These are phyloP conservation scores for Coriaria nepalensis DNA, from an alignment of 306 rosid genomes.

Conservation along the genomic window DNA sequence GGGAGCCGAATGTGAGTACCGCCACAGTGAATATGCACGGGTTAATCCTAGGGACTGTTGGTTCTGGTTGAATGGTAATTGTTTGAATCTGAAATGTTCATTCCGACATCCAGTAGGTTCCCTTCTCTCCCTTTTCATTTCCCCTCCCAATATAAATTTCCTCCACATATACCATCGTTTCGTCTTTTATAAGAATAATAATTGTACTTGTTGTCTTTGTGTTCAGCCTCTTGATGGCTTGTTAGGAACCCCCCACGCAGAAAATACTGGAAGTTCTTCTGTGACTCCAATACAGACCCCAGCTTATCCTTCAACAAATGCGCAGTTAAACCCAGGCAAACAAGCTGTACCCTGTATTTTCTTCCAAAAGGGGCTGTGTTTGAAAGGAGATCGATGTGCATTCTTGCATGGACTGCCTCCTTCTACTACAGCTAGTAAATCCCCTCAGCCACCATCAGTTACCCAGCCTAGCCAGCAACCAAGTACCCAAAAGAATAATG, in stretches of 20 bases:
- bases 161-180: no score
- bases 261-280: slow-evolving; percentile 43
- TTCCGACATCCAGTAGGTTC: slow-evolving; percentile 91
- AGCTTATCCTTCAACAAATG: slow-evolving; percentile 26
- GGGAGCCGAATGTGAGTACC: slow-evolving; percentile 97
- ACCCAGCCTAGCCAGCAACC: slow-evolving; percentile 34
- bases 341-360: slow-evolving; percentile 77
- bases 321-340: slow-evolving; percentile 40
- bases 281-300: slow-evolving; percentile 30
- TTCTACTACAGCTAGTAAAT: slow-evolving; percentile 30
- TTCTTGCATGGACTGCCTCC: slow-evolving; percentile 59
- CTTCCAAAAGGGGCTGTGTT: slow-evolving; percentile 78
- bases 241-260: slow-evolving; percentile 44
- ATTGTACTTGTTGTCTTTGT: slow-evolving; percentile 12
- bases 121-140: slow-evolving; percentile 1
- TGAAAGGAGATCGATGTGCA: slow-evolving; percentile 82
- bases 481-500: slow-evolving; percentile 35
- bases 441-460: slow-evolving; percentile 26
- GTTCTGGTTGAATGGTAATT: slow-evolving; percentile 89
- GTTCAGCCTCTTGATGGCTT: slow-evolving; percentile 80
- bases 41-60: slow-evolving; percentile 94
- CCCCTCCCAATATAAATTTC: no score
- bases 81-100: slow-evolving; percentile 84
- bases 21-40: slow-evolving; percentile 89
- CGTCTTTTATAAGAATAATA: background rate